Conservation (phyloP, 257 asterid genomes). For the Petunia axillaris region DNA sequence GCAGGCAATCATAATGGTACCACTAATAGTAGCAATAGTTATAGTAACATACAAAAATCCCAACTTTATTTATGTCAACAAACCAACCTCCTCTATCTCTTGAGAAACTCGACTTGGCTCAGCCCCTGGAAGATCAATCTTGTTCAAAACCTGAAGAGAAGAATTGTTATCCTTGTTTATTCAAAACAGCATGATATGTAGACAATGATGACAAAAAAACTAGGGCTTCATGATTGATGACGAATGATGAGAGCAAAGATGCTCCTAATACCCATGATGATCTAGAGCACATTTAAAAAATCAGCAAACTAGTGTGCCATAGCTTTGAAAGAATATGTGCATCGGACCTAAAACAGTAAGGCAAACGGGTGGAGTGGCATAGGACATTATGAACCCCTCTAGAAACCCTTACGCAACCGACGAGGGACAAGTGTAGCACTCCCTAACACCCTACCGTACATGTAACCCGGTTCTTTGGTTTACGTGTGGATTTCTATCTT, state of each 20-base stretch:
- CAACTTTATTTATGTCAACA: slow-evolving; percentile 28
- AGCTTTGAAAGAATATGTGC: slow-evolving; percentile 8
- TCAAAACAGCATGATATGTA: background rate
- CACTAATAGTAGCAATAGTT: background rate
- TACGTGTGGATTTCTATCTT: too few relatives aligned
- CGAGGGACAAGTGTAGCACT: slow-evolving; percentile 1
- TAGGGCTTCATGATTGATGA: background rate
- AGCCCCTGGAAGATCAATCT: slow-evolving; percentile 99
- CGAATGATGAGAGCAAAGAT: slow-evolving; percentile 14
- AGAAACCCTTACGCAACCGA: background rate
- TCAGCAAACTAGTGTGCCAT: background rate
- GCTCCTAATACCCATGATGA: background rate
- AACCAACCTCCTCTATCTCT: slow-evolving; percentile 97
- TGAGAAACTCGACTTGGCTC: slow-evolving; percentile 86
- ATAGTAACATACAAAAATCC: slow-evolving; percentile 9
- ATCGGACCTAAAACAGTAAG: slow-evolving; percentile 12
- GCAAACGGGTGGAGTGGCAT: background rate
- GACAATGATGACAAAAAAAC: background rate
- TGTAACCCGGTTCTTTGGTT: too few relatives aligned
- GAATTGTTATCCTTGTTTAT: slow-evolving; percentile 9
- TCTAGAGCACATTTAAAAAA: background rate
- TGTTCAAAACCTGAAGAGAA: slow-evolving; percentile 85
- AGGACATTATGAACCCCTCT: background rate
- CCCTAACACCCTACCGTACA: background rate
- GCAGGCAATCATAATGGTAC: background rate